Percentiles rank a stretch among this genome's conserved stretches.
These are phyloP conservation scores for Lentinula detonsa DNA, from an alignment of 768 basidiomycete genomes.

Conservation along the genomic window DNA sequence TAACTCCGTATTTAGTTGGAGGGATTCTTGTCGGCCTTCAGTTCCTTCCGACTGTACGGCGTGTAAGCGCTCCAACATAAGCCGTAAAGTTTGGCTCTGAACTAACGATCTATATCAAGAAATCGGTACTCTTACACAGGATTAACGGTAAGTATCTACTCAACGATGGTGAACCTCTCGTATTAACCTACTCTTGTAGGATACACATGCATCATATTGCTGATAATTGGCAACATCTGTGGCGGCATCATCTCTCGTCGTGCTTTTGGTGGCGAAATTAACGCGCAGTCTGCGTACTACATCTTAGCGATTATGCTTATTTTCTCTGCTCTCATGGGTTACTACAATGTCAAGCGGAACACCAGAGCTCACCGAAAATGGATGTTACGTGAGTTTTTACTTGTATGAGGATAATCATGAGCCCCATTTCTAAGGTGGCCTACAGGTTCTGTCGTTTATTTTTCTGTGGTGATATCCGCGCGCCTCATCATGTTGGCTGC, in stretches of 20 bases:
- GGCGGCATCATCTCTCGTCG: conserved; percentile 14
- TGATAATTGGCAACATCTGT: conserved; percentile 16
- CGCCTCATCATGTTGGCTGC: conserved; percentile 14
- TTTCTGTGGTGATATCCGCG: conserved; percentile 11
- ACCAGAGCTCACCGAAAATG: conserved; percentile 20
- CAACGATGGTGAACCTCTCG: background rate
- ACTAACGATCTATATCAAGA: conserved; percentile 8
- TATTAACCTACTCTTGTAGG: conserved; percentile 3
- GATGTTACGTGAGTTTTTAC: conserved; percentile 20
- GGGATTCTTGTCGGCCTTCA: conserved; percentile 17
- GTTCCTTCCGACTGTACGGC: conserved; percentile 19
- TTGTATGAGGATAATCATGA: background rate
- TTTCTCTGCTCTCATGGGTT: conserved; percentile 12
- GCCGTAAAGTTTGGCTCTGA: background rate
- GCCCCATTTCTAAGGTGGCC: background rate
- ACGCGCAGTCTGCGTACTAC: conserved; percentile 18
- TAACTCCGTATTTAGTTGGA: conserved; percentile 11
- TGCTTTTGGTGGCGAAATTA: conserved; percentile 20
- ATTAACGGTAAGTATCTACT: conserved; percentile 13
- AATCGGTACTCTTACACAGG: conserved; percentile 15
- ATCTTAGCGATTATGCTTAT: conserved; percentile 15
- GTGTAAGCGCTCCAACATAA: conserved; percentile 10
- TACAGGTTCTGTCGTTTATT: conserved; percentile 17
- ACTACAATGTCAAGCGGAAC: conserved; percentile 16
- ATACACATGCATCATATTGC: conserved; percentile 12